Evolutionary conservation across 1,284 basidiomycete genomes (phyloP).

Genomic region (Ceratobasidium sp.): DNA sequence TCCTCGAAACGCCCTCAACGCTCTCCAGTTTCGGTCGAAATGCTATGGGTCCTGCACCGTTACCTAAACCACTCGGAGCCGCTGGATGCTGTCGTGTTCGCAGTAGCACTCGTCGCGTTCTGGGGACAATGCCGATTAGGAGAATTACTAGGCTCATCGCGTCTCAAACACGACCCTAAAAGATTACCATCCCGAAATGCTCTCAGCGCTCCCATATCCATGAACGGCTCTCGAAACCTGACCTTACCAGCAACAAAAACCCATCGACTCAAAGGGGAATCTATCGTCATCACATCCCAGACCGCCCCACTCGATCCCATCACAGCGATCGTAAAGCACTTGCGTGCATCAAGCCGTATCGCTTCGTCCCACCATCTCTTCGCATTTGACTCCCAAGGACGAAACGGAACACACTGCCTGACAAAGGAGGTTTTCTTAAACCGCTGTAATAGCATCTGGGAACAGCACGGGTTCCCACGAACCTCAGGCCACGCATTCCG

Average conservation of each 20-base stretch:
- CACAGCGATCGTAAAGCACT: neutral
- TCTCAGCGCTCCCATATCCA: neutral
- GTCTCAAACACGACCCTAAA: neutral
- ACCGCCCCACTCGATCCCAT: neutral
- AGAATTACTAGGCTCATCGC: constrained; percentile 27
- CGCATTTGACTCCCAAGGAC: neutral
- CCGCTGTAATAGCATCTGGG: constrained; percentile 44
- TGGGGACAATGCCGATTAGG: constrained; percentile 39
- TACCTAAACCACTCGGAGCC: neutral
- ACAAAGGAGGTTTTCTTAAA: constrained; percentile 23
- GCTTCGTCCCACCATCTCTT: neutral
- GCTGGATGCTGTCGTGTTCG: constrained; percentile 17
- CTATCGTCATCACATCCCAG: constrained; percentile 9
- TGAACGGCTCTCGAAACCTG: neutral
- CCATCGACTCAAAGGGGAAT: neutral
- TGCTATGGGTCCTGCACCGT: neutral
- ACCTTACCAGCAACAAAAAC: constrained; percentile 35
- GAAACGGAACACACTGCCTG: neutral
- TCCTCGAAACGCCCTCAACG: constrained; percentile 38
- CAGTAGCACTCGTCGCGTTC: constrained; percentile 27
- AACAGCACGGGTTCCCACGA: constrained; percentile 52
- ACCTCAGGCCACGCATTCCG: constrained; percentile 55
- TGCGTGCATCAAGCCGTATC: neutral
- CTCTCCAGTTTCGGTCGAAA: neutral
- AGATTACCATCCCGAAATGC: neutral